Conservation (phyloP, 441 rosid species). For the Adansonia grandidieri region DNA sequence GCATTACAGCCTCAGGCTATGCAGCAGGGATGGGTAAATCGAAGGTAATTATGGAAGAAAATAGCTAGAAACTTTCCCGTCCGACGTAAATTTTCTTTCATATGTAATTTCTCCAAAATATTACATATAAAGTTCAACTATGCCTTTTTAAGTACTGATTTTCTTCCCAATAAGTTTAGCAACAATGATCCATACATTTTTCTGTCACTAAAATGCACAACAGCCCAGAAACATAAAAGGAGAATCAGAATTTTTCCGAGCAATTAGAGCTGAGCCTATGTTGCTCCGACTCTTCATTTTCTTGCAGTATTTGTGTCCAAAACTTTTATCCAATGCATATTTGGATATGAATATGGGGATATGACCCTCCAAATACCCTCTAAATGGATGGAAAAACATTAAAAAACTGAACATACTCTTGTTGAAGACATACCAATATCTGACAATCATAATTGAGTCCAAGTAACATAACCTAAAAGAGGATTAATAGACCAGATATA, state of each 20-base stretch:
- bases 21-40: not conserved
- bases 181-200: not conserved
- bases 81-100: not conserved
- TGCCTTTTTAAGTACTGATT: not conserved
- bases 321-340: no score
- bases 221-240: slow-evolving; percentile 37
- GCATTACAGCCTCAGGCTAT: slow-evolving; percentile 10
- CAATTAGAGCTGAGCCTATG: slow-evolving; percentile 16
- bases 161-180: not conserved
- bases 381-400: no score
- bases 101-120: slow-evolving; percentile 13
- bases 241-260: slow-evolving; percentile 31
- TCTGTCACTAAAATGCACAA: slow-evolving; percentile 40
- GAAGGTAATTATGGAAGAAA: not conserved
- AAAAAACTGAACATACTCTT: no score
- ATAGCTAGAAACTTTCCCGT: slow-evolving; percentile 8
- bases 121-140: not conserved
- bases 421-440: no score
- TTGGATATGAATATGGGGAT: no score
- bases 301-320: no score
- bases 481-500: slow-evolving; percentile 19
- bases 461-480: slow-evolving; percentile 20
- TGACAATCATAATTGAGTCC: no score
- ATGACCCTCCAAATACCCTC: no score
- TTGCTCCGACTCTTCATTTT: no score